Percentiles rank a stretch among this genome's conserved stretches.
phyloP scores from a whole-genome alignment of 306 rosid species.

The Prunus persica region DNA sequence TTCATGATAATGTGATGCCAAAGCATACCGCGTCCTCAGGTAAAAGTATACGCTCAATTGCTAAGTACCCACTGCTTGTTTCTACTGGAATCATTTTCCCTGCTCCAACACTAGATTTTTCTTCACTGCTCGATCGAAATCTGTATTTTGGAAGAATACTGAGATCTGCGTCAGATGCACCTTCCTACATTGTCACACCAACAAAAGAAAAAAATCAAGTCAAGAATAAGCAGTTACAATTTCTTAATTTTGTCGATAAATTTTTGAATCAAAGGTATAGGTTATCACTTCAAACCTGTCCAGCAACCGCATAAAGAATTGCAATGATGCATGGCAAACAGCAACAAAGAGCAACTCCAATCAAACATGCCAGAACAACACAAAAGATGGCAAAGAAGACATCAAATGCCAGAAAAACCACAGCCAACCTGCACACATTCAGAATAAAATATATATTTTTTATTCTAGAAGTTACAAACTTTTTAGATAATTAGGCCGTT shows the following conservation, averaged over 20 bases:
- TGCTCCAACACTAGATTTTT: constrained; percentile 66
- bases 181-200: constrained; percentile 55
- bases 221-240: constrained; percentile 19
- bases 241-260: constrained; percentile 5
- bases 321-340: constrained; percentile 99
- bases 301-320: constrained; percentile 89
- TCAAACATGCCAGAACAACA: constrained; percentile 96
- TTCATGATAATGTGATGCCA: background rate
- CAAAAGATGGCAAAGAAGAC: constrained; percentile 97
- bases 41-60: constrained; percentile 57
- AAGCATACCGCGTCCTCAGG: constrained; percentile 87
- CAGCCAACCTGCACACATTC: constrained; percentile 80
- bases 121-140: constrained; percentile 48
- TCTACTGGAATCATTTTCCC: constrained; percentile 84
- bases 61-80: constrained; percentile 59
- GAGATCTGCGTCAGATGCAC: constrained; percentile 96
- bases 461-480: constrained; percentile 2
- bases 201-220: constrained; percentile 13
- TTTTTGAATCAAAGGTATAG: constrained; percentile 5
- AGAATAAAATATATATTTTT: constrained; percentile 24
- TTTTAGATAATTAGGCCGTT: background rate
- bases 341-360: constrained; percentile 96
- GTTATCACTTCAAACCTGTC: constrained; percentile 63
- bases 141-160: constrained; percentile 66
- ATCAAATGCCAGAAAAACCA: constrained; percentile 92